Conservation (phyloP, 805 yeast species). For the Dipodascopsis tothii region DNA sequence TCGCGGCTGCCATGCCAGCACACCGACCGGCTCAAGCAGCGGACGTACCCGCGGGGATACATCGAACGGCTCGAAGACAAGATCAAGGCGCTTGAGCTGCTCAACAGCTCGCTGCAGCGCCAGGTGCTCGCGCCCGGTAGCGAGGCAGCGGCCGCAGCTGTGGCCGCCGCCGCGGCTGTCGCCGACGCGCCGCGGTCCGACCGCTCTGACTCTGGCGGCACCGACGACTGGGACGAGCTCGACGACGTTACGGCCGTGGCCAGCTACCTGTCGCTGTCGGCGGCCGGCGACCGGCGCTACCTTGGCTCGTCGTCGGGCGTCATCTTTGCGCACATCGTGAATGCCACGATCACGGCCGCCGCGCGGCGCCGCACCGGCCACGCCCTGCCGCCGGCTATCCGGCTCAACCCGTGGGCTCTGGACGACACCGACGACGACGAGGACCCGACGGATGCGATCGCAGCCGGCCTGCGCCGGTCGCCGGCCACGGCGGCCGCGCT, state of each 20-base stretch:
- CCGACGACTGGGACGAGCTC: no score
- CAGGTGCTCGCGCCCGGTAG: background rate
- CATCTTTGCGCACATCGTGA: slow-evolving; percentile 9
- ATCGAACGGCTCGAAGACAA: slow-evolving; percentile 40
- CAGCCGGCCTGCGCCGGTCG: slow-evolving; percentile 9
- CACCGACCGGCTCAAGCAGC: slow-evolving; percentile 11
- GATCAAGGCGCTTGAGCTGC: slow-evolving; percentile 50
- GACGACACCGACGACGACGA: slow-evolving; percentile 4
- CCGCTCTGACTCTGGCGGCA: no score
- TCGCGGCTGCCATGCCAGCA: slow-evolving; percentile 7
- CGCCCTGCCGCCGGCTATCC: background rate
- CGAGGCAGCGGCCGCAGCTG: background rate
- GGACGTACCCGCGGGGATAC: slow-evolving; percentile 14
- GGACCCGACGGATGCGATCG: slow-evolving; percentile 1
- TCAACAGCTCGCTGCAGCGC: background rate
- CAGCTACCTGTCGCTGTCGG: slow-evolving; percentile 10
- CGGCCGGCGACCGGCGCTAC: slow-evolving; percentile 10
- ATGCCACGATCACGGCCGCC: slow-evolving; percentile 7
- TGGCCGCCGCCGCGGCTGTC: no score
- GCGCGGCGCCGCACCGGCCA: slow-evolving; percentile 5
- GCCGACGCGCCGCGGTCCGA: no score
- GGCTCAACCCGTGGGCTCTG: background rate
- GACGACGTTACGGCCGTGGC: no score
- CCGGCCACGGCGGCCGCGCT: slow-evolving; percentile 15
- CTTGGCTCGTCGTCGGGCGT: slow-evolving; percentile 14